Percentiles rank a stretch among this genome's conserved stretches.
Evolutionary conservation across 108 stramenopile genomes (phyloP).

Genomic region (Cyclotella sp.): DNA sequence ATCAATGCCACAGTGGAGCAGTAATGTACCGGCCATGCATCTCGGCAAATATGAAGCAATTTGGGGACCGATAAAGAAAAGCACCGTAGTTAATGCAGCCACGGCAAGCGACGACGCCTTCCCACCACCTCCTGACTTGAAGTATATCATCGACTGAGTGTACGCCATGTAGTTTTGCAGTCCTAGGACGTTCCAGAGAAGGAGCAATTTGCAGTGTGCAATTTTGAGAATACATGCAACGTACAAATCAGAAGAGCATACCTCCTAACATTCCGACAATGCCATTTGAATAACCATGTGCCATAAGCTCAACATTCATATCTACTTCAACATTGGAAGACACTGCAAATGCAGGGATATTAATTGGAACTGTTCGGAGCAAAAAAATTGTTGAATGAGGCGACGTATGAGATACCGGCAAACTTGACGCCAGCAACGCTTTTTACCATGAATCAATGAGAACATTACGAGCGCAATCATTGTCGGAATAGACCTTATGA

Average conservation of each 20-base stretch:
- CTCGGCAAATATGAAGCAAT: constrained; percentile 73
- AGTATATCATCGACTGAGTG: constrained; percentile 69
- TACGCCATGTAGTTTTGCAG: constrained; percentile 85
- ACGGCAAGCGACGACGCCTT: constrained; percentile 56
- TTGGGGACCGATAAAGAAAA: constrained; percentile 73
- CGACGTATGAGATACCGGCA: no score
- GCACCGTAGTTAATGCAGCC: constrained; percentile 45
- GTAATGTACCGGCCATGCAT: constrained; percentile 87
- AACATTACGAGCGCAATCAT: constrained; percentile 68
- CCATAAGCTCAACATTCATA: constrained; percentile 82
- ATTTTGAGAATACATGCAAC: not conserved
- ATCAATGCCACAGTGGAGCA: constrained; percentile 86
- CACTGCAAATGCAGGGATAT: constrained; percentile 85
- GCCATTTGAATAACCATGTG: constrained; percentile 81
- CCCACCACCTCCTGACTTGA: constrained; percentile 76
- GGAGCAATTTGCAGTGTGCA: not conserved
- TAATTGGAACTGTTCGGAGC: constrained; percentile 46
- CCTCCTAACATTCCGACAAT: constrained; percentile 66
- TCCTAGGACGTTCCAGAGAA: constrained; percentile 14
- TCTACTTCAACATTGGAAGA: constrained; percentile 72
- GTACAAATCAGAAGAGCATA: not conserved
- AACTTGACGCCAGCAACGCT: not conserved
- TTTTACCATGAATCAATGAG: constrained; percentile 73
- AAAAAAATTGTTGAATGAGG: no score
- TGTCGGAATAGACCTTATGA: constrained; percentile 65